A percentile compares a stretch with the other conserved stretches of the same genome.
Conservation (phyloP, 495 filamentous ascomycete species). For the Margaritispora aquatica region DNA sequence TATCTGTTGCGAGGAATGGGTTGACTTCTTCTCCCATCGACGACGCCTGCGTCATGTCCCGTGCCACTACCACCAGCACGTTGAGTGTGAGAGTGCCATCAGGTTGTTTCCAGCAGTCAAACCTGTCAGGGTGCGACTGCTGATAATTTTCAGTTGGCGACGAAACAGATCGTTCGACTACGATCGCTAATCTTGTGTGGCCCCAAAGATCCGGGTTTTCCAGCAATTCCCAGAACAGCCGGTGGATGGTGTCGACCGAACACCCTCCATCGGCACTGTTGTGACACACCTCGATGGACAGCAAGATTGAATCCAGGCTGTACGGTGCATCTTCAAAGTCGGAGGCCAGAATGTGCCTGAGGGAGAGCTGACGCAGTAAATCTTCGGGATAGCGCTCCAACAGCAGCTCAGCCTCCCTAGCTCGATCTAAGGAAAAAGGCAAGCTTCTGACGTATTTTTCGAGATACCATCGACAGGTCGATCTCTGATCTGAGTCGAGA, state of each 20-base stretch:
- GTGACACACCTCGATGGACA: neutral
- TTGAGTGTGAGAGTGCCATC: neutral
- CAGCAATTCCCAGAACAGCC: slow-evolving; percentile 2
- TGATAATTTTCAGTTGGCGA: neutral
- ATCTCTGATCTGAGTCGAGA: slow-evolving; percentile 2
- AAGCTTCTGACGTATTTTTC: slow-evolving; percentile 5
- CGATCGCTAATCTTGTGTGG: neutral
- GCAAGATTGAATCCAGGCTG: too few relatives aligned
- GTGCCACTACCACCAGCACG: neutral
- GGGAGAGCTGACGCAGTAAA: neutral
- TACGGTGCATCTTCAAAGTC: too few relatives aligned
- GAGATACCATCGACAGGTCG: slow-evolving; percentile 5
- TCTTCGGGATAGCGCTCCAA: neutral
- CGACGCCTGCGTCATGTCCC: neutral
- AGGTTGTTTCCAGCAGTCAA: slow-evolving; percentile 2
- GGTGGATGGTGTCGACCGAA: neutral
- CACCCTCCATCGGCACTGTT: neutral
- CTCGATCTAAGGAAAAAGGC: slow-evolving; percentile 1
- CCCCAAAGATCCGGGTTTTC: neutral
- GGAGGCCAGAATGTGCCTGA: neutral
- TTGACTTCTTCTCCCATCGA: slow-evolving; percentile 1
- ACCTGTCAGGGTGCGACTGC: neutral
- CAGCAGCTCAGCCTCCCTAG: neutral
- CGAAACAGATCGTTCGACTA: neutral
- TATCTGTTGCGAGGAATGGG: neutral